Evolutionary conservation across 2,329 filamentous ascomycete species (phyloP).

Genomic region (Alternaria longipes): DNA sequence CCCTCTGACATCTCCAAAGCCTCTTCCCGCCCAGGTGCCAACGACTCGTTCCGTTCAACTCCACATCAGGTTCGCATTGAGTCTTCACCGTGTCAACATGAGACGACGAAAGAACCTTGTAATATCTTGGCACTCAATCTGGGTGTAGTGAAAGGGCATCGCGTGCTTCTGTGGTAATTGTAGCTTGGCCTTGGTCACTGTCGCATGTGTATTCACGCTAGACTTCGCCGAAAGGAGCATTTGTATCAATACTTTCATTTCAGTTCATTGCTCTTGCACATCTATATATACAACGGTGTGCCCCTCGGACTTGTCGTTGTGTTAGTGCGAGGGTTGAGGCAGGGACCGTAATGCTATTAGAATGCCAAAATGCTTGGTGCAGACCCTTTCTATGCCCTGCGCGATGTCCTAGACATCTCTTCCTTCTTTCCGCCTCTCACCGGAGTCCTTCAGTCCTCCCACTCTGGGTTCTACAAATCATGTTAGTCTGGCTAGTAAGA

Average conservation of each 20-base stretch:
- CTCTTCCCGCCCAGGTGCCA: too few species aligned
- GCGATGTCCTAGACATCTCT: neutral
- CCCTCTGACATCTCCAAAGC: neutral
- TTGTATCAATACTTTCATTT: constrained; percentile 10
- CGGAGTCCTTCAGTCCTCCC: constrained; percentile 50
- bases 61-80: neutral
- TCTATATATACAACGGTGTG: constrained; percentile 37
- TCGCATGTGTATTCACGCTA: neutral
- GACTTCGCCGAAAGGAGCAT: neutral
- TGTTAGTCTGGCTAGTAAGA: constrained; percentile 22
- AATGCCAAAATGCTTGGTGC: constrained; percentile 32
- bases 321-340: neutral
- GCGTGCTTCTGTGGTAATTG: neutral
- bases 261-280: constrained; percentile 27
- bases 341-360: constrained; percentile 40
- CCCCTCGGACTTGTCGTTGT: neutral
- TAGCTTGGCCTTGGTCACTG: neutral
- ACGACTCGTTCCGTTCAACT: neutral
- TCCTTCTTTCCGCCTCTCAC: constrained; percentile 6
- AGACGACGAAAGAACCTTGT: neutral
- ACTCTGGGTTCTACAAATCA: constrained; percentile 55
- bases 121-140: too few species aligned
- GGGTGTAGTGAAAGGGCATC: too few species aligned
- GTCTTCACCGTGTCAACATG: neutral
- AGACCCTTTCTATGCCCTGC: constrained; percentile 14